phyloP scores from a whole-genome alignment of 768 basidiomycete species.

The Epithele typhae region DNA sequence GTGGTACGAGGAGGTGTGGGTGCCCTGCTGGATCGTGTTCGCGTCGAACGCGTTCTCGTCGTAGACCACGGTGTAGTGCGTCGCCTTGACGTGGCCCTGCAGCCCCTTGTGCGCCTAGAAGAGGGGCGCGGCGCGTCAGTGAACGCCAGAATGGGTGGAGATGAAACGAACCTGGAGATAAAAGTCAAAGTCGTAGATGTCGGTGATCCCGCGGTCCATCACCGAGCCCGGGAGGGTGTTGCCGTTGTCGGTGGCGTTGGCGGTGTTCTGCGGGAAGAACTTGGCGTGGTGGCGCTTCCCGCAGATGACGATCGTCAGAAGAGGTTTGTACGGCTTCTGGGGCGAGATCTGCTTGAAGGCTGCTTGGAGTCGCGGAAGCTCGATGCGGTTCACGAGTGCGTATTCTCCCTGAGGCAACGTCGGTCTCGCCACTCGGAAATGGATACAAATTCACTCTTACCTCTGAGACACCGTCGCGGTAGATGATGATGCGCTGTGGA shows the following conservation, averaged over 20 bases:
- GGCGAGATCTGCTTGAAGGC: slow-evolving; percentile 53
- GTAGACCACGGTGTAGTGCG: slow-evolving; percentile 77
- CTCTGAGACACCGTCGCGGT: slow-evolving; percentile 81
- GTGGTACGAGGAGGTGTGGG: slow-evolving; percentile 64
- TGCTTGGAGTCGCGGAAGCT: slow-evolving; percentile 56
- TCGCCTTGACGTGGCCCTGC: slow-evolving; percentile 66
- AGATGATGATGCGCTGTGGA: slow-evolving; percentile 68
- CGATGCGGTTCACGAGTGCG: slow-evolving; percentile 50
- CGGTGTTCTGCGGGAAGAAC: slow-evolving; percentile 52
- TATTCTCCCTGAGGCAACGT: slow-evolving; percentile 72
- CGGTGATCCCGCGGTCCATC: slow-evolving; percentile 74
- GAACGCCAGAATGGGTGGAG: too few relatives aligned
- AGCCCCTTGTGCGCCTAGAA: slow-evolving; percentile 70
- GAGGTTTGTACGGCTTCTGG: slow-evolving; percentile 50
- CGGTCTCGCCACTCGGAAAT: too few relatives aligned
- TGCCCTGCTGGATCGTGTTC: slow-evolving; percentile 70
- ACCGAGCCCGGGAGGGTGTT: slow-evolving; percentile 80
- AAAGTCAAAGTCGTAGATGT: slow-evolving; percentile 28
- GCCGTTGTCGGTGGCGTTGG: slow-evolving; percentile 57
- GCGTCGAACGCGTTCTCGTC: slow-evolving; percentile 70
- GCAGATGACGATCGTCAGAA: slow-evolving; percentile 71
- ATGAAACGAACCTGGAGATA: too few relatives aligned
- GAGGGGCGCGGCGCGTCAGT: too few relatives aligned
- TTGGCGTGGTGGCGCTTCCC: slow-evolving; percentile 68
- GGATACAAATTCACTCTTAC: too few relatives aligned